Evolutionary conservation across 371 early-diverging fungal genomes (phyloP).

Genomic region (Paraphysoderma sedebokerense): DNA sequence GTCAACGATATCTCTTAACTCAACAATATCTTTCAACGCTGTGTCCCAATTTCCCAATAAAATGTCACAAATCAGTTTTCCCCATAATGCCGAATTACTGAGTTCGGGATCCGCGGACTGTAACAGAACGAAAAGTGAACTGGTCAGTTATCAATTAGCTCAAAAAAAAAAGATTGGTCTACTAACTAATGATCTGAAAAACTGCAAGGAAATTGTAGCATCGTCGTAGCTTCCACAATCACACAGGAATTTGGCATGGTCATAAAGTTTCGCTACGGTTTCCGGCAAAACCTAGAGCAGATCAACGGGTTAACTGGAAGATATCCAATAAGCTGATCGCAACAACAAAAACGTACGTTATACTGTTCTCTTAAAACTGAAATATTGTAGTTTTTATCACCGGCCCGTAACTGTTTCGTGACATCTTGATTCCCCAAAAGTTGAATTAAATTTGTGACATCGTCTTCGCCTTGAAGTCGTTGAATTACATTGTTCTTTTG

Average conservation of each 20-base stretch:
- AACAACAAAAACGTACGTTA: not conserved
- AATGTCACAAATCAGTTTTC: slow-evolving; percentile 90
- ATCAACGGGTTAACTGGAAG: not conserved
- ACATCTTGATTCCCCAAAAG: not conserved
- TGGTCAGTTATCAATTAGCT: not conserved
- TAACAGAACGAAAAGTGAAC: not conserved
- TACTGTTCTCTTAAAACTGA: not conserved
- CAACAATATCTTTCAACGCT: slow-evolving; percentile 71
- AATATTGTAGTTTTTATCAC: not conserved
- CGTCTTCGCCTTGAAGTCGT: not conserved
- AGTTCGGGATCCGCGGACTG: slow-evolving; percentile 64
- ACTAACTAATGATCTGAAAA: slow-evolving; percentile 71
- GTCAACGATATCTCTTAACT: slow-evolving; percentile 71
- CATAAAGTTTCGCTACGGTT: slow-evolving; percentile 64
- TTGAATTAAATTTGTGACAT: not conserved
- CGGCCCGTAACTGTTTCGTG: not conserved
- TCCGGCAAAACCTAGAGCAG: slow-evolving; percentile 53
- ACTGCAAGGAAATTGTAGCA: slow-evolving; percentile 81
- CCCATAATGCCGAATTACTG: slow-evolving; percentile 77
- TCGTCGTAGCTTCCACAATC: slow-evolving; percentile 79
- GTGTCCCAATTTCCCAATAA: slow-evolving; percentile 81
- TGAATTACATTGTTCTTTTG: not conserved
- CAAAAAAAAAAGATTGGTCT: not conserved
- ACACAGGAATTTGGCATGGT: slow-evolving; percentile 76
- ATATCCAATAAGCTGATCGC: not conserved